Percentiles rank a stretch among this genome's conserved stretches.
Conservation (phyloP, 805 yeast genomes). For the Starmerella lactis-condensi region DNA sequence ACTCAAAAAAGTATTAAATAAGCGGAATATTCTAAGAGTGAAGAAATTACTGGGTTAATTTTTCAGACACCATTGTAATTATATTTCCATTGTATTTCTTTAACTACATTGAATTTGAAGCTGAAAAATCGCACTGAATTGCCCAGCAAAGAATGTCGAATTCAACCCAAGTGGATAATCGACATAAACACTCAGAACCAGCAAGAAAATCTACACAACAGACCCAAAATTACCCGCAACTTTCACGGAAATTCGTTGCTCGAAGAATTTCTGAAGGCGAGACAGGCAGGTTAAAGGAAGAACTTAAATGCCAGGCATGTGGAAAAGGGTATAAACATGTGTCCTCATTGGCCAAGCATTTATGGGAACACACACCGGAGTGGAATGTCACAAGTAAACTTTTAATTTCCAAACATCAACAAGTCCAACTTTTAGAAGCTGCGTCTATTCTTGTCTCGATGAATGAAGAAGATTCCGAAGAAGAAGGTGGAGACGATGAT, state of each 20-base stretch:
- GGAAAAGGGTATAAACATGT: constrained; percentile 85
- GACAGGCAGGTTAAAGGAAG: constrained; percentile 67
- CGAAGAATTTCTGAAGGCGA: constrained; percentile 74
- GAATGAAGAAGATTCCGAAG: constrained; percentile 27
- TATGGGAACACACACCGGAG: constrained; percentile 91
- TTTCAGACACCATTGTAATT: no score
- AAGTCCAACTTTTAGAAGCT: constrained; percentile 53
- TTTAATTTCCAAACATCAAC: constrained; percentile 71
- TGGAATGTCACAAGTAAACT: constrained; percentile 76
- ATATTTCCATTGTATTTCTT: no score
- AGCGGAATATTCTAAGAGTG: no score
- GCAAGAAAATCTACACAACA: no score
- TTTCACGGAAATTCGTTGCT: constrained; percentile 43
- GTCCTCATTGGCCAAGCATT: constrained; percentile 67
- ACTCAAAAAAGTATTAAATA: no score
- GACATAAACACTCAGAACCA: no score
- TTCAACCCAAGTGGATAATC: no score
- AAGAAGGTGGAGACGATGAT: constrained; percentile 11
- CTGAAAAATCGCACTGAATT: no score
- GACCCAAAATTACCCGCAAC: constrained; percentile 14
- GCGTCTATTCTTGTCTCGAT: constrained; percentile 56
- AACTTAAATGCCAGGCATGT: constrained; percentile 72
- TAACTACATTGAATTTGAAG: no score
- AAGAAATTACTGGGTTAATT: no score
- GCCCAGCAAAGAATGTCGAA: no score